A percentile compares a stretch with the other conserved stretches of the same genome.
phyloP scores from a whole-genome alignment of 192 early-diverging fungal genomes.

The Chytriomyces sp. region DNA sequence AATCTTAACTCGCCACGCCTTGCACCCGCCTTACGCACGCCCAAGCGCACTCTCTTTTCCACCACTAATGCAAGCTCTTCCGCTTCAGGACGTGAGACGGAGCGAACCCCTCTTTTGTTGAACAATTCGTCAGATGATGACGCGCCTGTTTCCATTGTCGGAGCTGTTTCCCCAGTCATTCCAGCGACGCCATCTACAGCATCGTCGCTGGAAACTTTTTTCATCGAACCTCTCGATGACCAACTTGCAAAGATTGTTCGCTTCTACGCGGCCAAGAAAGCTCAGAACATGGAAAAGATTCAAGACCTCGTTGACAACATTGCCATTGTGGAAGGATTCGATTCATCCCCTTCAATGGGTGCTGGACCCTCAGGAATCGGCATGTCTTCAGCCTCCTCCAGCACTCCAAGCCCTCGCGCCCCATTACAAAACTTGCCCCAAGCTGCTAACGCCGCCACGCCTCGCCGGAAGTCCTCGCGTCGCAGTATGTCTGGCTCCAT shows the following conservation, averaged over 20 bases:
- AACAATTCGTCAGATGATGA: constrained; percentile 32
- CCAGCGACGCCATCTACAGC: constrained; percentile 18
- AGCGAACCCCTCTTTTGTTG: background rate
- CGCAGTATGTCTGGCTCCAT: constrained; percentile 16
- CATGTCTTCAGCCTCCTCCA: background rate
- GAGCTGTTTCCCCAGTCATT: too few relatives aligned
- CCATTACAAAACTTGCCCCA: background rate
- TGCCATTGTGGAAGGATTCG: constrained; percentile 37
- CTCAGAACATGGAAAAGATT: constrained; percentile 72
- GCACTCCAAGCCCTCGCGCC: background rate
- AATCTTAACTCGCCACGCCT: background rate
- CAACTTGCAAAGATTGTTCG: constrained; percentile 80
- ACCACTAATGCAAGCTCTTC: constrained; percentile 36
- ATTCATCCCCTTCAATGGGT: constrained; percentile 34
- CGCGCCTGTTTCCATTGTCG: constrained; percentile 22
- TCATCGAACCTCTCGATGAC: constrained; percentile 76
- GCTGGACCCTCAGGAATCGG: background rate
- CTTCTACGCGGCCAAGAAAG: constrained; percentile 86
- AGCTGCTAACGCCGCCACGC: background rate
- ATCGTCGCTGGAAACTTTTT: constrained; percentile 42
- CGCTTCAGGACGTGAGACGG: background rate
- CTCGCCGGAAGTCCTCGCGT: background rate
- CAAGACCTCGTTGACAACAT: constrained; percentile 62
- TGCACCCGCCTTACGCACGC: constrained; percentile 2
- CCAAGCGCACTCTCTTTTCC: constrained; percentile 17